These are phyloP conservation scores for Vitis hybrid DNA, from an alignment of 177 flowering plant genomes.

Conservation along the genomic window DNA sequence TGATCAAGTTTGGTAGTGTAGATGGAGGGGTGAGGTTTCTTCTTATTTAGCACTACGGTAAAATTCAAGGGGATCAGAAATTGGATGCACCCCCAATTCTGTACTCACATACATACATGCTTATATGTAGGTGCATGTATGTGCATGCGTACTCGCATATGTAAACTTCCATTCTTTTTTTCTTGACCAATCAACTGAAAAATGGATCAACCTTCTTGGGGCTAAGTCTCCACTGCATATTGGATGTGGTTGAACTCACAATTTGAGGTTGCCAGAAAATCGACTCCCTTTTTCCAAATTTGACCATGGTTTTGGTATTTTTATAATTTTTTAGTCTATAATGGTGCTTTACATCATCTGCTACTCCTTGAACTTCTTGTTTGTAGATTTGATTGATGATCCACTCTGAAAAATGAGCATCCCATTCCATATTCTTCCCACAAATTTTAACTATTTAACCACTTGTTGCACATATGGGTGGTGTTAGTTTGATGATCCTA, in stretches of 20 bases:
- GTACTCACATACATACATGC: no score
- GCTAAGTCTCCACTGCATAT: no score
- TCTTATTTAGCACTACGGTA: background rate
- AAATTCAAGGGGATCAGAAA: background rate
- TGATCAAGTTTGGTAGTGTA: constrained; percentile 92
- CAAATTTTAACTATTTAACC: background rate
- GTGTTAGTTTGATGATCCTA: background rate
- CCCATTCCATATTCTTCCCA: background rate
- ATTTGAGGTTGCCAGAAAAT: no score
- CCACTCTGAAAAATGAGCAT: background rate
- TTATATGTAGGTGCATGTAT: background rate
- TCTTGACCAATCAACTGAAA: background rate
- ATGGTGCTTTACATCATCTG: background rate
- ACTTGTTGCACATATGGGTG: background rate
- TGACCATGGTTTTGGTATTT: background rate
- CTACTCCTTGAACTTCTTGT: background rate
- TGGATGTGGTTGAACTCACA: no score
- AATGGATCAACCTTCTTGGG: background rate
- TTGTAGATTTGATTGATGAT: background rate
- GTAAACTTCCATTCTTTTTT: background rate
- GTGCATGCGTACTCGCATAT: background rate
- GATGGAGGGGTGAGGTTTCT: constrained; percentile 76
- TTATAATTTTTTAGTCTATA: background rate
- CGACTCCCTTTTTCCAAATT: no score
- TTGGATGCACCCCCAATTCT: no score